Percentiles rank a stretch among this genome's conserved stretches.
These are phyloP conservation scores for Phoenix dactylifera DNA, from an alignment of 176 grass and related monocot species.

Conservation along the genomic window DNA sequence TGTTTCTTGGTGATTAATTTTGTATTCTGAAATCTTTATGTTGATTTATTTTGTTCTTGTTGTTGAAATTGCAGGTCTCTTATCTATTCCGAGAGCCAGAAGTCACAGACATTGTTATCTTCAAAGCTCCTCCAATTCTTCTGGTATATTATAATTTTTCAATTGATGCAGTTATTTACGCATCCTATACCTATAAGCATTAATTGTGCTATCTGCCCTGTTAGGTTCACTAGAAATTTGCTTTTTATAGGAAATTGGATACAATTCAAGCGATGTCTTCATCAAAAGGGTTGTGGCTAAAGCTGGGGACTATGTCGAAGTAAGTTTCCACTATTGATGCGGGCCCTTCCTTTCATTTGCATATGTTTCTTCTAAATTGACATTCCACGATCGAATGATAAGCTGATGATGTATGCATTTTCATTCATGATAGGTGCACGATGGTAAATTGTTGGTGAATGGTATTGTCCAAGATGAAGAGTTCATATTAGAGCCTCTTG, in stretches of 20 bases:
- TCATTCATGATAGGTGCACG: slow-evolving; percentile 35
- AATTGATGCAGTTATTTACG: neutral
- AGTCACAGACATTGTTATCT: slow-evolving; percentile 86
- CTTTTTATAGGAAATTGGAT: neutral
- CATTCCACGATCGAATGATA: neutral
- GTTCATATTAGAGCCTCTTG: slow-evolving; percentile 1
- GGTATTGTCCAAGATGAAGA: slow-evolving; percentile 10
- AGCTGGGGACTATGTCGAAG: slow-evolving; percentile 25
- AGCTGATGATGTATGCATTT: neutral
- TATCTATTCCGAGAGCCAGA: slow-evolving; percentile 78
- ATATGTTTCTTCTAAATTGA: slow-evolving; percentile 8
- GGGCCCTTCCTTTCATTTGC: slow-evolving; percentile 10
- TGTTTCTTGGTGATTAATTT: too few species aligned
- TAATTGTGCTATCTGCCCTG: too few species aligned
- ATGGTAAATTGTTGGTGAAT: slow-evolving; percentile 8
- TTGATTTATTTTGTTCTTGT: slow-evolving; percentile 11
- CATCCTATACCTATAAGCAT: neutral
- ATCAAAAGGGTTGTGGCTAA: slow-evolving; percentile 13
- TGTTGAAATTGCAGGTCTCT: slow-evolving; percentile 42
- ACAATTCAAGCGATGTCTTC: neutral
- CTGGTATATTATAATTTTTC: slow-evolving; percentile 27
- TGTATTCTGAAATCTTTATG: too few species aligned
- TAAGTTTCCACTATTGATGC: slow-evolving; percentile 24
- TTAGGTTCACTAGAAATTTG: neutral
- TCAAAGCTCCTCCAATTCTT: slow-evolving; percentile 53